Evolutionary conservation across 2,329 filamentous ascomycete species (phyloP).

Genomic region (Aspergillus sp.): DNA sequence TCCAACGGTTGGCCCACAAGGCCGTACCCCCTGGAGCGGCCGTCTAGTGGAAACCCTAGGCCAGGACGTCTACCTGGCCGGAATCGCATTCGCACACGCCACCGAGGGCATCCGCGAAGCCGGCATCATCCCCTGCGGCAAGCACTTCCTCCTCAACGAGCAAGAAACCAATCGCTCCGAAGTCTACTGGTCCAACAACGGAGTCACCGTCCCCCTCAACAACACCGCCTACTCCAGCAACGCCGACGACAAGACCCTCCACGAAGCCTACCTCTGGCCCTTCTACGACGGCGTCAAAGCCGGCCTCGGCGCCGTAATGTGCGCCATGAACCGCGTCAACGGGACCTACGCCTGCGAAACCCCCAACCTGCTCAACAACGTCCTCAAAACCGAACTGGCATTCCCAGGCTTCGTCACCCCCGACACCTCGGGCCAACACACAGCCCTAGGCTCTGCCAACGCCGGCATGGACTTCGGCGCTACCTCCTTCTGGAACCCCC

Average conservation of each 20-base stretch:
- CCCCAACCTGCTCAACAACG: constrained; percentile 9
- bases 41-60: too few species aligned
- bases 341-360: constrained; percentile 9
- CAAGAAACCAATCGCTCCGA: constrained; percentile 8
- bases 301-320: constrained; percentile 18
- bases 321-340: constrained; percentile 15
- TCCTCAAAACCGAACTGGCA: constrained; percentile 15
- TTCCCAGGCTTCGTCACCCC: constrained; percentile 16
- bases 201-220: neutral
- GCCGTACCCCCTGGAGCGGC: too few species aligned
- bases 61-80: too few species aligned
- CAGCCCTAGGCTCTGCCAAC: neutral
- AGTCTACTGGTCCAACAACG: neutral
- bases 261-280: constrained; percentile 16
- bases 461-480: constrained; percentile 4
- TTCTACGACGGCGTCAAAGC: constrained; percentile 16
- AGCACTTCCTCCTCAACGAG: constrained; percentile 10
- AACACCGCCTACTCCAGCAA: constrained; percentile 9
- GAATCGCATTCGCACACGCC: too few species aligned
- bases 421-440: constrained; percentile 10
- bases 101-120: too few species aligned
- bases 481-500: neutral
- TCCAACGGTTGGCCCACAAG: too few species aligned
- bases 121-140: too few species aligned
- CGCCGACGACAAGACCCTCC: constrained; percentile 14